Conservation (phyloP, 345 rosid species). For the Schrenkiella parvula region DNA sequence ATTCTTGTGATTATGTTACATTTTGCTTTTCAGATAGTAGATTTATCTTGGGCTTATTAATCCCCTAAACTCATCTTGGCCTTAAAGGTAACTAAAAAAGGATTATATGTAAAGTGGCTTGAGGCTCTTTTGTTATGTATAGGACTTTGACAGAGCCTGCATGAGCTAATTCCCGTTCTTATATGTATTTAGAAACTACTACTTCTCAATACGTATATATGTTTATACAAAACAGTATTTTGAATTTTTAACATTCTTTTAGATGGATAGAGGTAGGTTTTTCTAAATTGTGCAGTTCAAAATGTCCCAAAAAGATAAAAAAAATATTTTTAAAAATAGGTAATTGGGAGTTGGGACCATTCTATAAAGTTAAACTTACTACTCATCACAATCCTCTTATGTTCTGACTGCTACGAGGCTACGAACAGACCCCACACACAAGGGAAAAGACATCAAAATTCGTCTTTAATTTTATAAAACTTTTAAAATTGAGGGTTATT, state of each 20-base stretch:
- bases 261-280: neutral
- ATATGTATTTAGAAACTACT: neutral
- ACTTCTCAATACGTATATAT: neutral
- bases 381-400: neutral
- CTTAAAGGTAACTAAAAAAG: neutral
- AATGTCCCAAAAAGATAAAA: neutral
- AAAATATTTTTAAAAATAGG: neutral
- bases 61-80: neutral
- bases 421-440: conserved; percentile 1
- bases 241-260: neutral
- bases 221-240: neutral
- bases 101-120: neutral
- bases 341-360: conserved; percentile 1
- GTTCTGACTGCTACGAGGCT: conserved; percentile 16
- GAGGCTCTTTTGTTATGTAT: neutral
- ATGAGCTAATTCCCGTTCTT: neutral
- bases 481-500: neutral
- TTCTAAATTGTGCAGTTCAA: neutral
- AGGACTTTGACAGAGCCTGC: neutral
- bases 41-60: neutral
- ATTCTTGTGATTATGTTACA: neutral
- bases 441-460: neutral
- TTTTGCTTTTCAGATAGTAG: neutral
- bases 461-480: neutral
- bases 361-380: neutral